Base-by-base conservation (phyloP, 352 stramenopile species). In the Pythium graminicola region DNA sequence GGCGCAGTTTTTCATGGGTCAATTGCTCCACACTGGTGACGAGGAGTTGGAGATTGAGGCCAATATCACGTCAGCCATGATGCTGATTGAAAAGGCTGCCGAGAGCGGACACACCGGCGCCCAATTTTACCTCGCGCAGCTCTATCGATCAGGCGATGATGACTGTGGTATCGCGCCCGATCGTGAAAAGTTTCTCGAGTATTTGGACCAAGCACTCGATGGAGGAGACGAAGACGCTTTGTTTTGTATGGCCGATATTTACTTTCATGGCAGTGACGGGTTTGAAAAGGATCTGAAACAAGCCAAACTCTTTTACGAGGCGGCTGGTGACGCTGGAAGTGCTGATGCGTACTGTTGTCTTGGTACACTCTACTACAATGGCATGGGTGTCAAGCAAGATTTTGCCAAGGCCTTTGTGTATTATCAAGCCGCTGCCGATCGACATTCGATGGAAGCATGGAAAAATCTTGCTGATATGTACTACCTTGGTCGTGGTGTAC, bases 391-490 rank as follows among this genome's bases (percentile, higher is more conserved):
- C 33, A 38, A 72, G 54, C 57, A 77, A 43, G 73, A 94, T 59
- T 93, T 73, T 47, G 56, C 84, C 47, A 77, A 79, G 59, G 85
- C 85, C 28, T 93, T 95, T 48, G 49, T 87, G 53, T 91, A 89
- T 59, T 95, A 93, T 59, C 82, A 94, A 60, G 80, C 87, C 39
- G 83, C 85, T 4, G 85, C 83, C 16, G 82, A 93, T 36, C 72
- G 69, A 29, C 65, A 92, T 67, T 93, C 81, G 36, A 86, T 91
- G 70, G 72, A 86, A 54, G 81, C 83, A 6, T 94, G 83, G 83
- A 91, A 94, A 62, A 94, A 92, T 59, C 68, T 94, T 6, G 83
- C 83, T 13, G 83, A 92, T 46, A 94, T 94, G 83, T 91, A 94
- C 57, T 80, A 70, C 20, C 58, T 81, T 16, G 83, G 83, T 16